Evolutionary conservation across 176 grass and related monocot species (phyloP).

Genomic region (Rhynchospora tenuis): DNA sequence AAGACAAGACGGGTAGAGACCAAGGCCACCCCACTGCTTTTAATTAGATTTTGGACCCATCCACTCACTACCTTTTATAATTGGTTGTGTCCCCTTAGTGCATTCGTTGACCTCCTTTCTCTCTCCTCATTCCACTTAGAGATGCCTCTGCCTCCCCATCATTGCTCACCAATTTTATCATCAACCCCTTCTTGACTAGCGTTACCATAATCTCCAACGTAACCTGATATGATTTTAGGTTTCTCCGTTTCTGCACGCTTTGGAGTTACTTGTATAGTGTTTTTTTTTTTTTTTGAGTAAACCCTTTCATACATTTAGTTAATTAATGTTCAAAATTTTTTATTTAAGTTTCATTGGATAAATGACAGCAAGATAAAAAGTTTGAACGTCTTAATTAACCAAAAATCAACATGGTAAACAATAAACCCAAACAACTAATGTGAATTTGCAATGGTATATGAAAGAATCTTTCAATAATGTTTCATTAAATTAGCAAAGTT

Average conservation of each 20-base stretch:
- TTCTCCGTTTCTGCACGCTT: not conserved
- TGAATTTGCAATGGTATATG: no score
- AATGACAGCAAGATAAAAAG: no score
- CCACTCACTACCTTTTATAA: conserved; percentile 21
- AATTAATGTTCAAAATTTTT: no score
- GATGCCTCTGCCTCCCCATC: conserved; percentile 4
- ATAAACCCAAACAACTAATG: no score
- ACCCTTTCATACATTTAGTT: no score
- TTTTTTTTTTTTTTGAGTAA: no score
- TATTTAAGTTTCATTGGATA: no score
- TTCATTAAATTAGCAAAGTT: no score
- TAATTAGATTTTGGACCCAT: conserved; percentile 23
- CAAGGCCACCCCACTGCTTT: conserved; percentile 16
- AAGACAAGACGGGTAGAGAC: conserved; percentile 5
- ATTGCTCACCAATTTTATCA: conserved; percentile 24
- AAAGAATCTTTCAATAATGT: no score
- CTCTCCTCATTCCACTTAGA: conserved; percentile 17
- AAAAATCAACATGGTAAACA: no score
- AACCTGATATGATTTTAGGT: not conserved
- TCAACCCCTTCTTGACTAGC: conserved; percentile 2
- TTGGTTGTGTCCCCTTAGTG: conserved; percentile 28
- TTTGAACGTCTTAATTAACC: no score
- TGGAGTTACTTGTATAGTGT: not conserved
- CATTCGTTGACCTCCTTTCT: conserved; percentile 28
- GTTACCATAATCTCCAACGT: not conserved